Base-by-base conservation (phyloP, 305 asterid species). In the Fraxinus sp. region DNA sequence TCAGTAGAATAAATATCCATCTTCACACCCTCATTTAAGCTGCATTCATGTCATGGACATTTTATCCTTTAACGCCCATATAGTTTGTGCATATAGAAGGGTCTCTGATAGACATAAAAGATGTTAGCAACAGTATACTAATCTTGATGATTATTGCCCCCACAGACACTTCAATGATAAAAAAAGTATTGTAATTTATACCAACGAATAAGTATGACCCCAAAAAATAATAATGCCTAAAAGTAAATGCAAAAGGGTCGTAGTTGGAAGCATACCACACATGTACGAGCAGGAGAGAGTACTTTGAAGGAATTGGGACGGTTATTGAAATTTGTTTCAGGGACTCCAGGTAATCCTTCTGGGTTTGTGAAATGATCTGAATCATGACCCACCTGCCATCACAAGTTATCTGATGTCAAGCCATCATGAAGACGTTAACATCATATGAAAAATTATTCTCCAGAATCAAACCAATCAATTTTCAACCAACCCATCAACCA, bases 321-420 rank as follows among this genome's bases (percentile, higher is more conserved):
- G 83, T 89, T 94, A 49, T 96, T 94, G 84, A 94, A 96, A 84
- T 96, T 96, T 79, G 99, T 92, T 80, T 93, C 98, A 59, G 97
- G 93, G 80, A 90, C 97, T 80, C 99, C 99, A 52, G 98, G 98
- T 78, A 89, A 82, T 73, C 99, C 99, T 93, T 96, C 99, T n/a
- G 99, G 96, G 14, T 82, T 83, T 35, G 99, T 96, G 90, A 96
- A 96, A 90, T 96, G 99, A 84, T 96, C 98, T 39, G 89, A 92
- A 49, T 90, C 92, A 24, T 94, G 99, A 10, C 90, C 93, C 79
- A 95, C 92, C 99, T 96, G 87, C 77, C 83, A 84, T 22, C 18
- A 74, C 22, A 82, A 74, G 80, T 20, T 62, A 6, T 26, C 28
- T 24, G 13, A 24, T 4, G 30, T 81, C 85, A 83, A 32, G 49